Conservation (phyloP, 306 rosid species). For the Casuarina glauca region DNA sequence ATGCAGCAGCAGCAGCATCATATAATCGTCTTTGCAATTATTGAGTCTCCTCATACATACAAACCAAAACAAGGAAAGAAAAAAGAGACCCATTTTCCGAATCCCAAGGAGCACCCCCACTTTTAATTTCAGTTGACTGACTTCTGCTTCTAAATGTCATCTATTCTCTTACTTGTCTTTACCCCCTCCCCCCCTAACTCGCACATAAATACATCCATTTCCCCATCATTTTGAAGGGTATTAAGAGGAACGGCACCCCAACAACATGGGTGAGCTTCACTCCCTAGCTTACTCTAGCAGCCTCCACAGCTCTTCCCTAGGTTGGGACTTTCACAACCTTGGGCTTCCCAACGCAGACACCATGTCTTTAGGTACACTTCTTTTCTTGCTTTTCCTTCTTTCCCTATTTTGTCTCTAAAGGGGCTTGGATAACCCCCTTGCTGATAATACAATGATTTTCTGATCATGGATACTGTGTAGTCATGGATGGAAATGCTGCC, state of each 20-base stretch:
- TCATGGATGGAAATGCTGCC: slow-evolving; percentile 52
- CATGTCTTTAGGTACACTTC: slow-evolving; percentile 58
- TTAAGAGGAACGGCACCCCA: slow-evolving; percentile 9
- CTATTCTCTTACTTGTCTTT: slow-evolving; percentile 23
- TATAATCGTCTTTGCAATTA: slow-evolving; percentile 69
- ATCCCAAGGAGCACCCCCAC: slow-evolving; percentile 66
- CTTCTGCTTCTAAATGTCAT: slow-evolving; percentile 38
- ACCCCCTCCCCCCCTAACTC: slow-evolving; percentile 26
- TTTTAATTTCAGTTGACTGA: slow-evolving; percentile 71
- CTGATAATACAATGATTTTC: slow-evolving; percentile 33
- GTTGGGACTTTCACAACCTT: slow-evolving; percentile 64
- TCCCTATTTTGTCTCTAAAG: neutral
- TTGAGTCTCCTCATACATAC: slow-evolving; percentile 78
- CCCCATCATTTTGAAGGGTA: slow-evolving; percentile 32
- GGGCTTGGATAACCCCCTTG: slow-evolving; percentile 18
- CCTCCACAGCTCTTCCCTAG: slow-evolving; percentile 57
- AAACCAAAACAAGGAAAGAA: slow-evolving; percentile 24
- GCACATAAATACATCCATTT: slow-evolving; percentile 52
- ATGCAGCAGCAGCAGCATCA: slow-evolving; percentile 51
- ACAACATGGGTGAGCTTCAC: slow-evolving; percentile 60
- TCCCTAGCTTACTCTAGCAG: slow-evolving; percentile 51
- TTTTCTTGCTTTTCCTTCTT: neutral
- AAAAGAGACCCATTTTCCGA: slow-evolving; percentile 62
- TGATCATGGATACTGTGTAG: slow-evolving; percentile 32
- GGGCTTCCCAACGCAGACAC: slow-evolving; percentile 66